Percentiles rank a stretch among this genome's conserved stretches.
These are phyloP conservation scores for Fraxinus quadrangulata DNA, from an alignment of 257 asterid genomes.

Conservation along the genomic window DNA sequence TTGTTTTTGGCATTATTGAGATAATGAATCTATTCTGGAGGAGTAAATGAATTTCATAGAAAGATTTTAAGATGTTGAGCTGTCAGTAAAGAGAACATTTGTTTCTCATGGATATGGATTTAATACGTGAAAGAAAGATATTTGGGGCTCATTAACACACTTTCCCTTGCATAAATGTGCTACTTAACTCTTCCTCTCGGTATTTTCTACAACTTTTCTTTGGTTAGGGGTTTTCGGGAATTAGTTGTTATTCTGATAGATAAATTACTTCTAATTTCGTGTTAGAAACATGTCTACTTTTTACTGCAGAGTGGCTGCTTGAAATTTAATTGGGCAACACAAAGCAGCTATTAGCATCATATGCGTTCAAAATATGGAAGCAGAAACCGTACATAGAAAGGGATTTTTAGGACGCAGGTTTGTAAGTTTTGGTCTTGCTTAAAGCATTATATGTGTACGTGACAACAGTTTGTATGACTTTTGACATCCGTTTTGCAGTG, in stretches of 20 bases:
- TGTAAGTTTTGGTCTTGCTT: constrained; percentile 12
- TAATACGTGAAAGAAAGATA: neutral
- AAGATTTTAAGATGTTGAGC: neutral
- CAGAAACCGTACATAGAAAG: constrained; percentile 41
- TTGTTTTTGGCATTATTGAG: neutral
- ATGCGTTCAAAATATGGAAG: constrained; percentile 33
- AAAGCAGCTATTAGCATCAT: constrained; percentile 22
- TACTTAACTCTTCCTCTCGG: neutral
- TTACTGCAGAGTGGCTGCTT: constrained; percentile 27
- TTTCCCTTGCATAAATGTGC: neutral
- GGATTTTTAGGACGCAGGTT: constrained; percentile 51
- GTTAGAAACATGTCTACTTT: constrained; percentile 6
- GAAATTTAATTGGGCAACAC: constrained; percentile 26
- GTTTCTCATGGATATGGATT: no score
- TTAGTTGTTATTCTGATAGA: no score
- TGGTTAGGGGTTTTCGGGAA: no score
- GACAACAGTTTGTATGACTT: constrained; percentile 1
- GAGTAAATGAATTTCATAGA: neutral
- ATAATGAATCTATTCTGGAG: neutral
- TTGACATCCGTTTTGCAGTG: constrained; percentile 38
- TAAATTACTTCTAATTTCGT: neutral
- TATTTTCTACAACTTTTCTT: neutral
- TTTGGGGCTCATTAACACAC: neutral
- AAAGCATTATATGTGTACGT: constrained; percentile 7
- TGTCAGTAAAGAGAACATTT: neutral